phyloP scores from a whole-genome alignment of 2,329 filamentous ascomycete species.

The Ophiosphaerella korrae region DNA sequence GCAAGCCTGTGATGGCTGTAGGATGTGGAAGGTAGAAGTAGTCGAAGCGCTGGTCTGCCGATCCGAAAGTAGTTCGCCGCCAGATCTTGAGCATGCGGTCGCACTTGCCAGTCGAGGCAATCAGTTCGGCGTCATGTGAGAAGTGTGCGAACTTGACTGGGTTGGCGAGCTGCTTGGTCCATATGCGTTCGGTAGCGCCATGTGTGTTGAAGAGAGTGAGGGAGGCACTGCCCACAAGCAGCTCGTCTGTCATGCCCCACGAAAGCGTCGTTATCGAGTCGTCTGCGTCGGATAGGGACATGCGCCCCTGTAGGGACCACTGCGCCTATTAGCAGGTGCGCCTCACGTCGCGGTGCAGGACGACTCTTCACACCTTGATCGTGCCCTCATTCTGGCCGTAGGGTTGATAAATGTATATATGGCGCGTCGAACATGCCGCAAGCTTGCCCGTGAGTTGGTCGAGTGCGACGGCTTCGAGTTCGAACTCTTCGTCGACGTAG shows the following conservation, averaged over 20 bases:
- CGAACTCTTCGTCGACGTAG: slow-evolving; percentile 75
- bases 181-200: slow-evolving; percentile 63
- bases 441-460: slow-evolving; percentile 86
- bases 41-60: slow-evolving; percentile 84
- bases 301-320: slow-evolving; percentile 68
- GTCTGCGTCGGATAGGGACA: slow-evolving; percentile 53
- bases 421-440: slow-evolving; percentile 69
- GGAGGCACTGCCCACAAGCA: slow-evolving; percentile 74
- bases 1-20: slow-evolving; percentile 74
- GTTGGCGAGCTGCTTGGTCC: slow-evolving; percentile 76
- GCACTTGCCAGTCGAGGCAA: slow-evolving; percentile 78
- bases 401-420: slow-evolving; percentile 79
- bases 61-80: slow-evolving; percentile 83
- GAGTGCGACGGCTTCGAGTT: slow-evolving; percentile 77
- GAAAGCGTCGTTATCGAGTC: slow-evolving; percentile 68
- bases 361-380: slow-evolving; percentile 65
- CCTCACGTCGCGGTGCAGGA: slow-evolving; percentile 3
- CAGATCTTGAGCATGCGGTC: slow-evolving; percentile 92
- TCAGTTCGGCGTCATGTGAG: slow-evolving; percentile 84
- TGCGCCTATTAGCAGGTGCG: slow-evolving; percentile 37
- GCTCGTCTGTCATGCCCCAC: slow-evolving; percentile 85
- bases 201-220: slow-evolving; percentile 72
- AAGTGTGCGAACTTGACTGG: slow-evolving; percentile 75
- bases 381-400: slow-evolving; percentile 71
- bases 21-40: slow-evolving; percentile 90